A percentile compares a stretch with the other conserved stretches of the same genome.
Evolutionary conservation across 306 rosid genomes (phyloP).

Genomic region (Phaseolus lunatus): DNA sequence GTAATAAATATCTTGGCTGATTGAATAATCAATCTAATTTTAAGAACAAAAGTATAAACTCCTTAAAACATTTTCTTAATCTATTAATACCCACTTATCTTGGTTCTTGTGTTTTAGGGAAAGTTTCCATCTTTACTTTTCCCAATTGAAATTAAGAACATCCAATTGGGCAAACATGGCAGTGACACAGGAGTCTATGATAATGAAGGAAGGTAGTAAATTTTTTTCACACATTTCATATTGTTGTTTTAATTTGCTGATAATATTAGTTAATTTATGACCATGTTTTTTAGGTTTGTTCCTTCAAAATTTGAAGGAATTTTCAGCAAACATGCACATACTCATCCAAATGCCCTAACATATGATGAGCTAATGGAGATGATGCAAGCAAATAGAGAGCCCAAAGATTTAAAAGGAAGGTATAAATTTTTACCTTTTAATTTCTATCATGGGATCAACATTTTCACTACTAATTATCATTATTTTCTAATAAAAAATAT

Average conservation of each 20-base stretch:
- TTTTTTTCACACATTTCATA: background rate
- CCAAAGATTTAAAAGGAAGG: constrained; percentile 75
- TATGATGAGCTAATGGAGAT: constrained; percentile 61
- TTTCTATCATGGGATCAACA: background rate
- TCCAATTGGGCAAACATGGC: constrained; percentile 63
- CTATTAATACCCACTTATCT: too few relatives aligned
- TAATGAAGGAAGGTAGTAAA: constrained; percentile 66
- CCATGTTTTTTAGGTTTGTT: constrained; percentile 61
- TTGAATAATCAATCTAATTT: too few relatives aligned
- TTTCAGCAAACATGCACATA: constrained; percentile 66
- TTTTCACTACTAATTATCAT: background rate
- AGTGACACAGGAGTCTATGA: constrained; percentile 81
- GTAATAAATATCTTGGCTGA: too few relatives aligned
- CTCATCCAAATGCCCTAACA: constrained; percentile 65
- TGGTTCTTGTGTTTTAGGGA: constrained; percentile 51
- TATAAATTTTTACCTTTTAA: constrained; percentile 9
- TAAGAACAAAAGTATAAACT: too few relatives aligned
- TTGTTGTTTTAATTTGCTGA: background rate
- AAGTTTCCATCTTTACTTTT: constrained; percentile 66
- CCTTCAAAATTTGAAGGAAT: constrained; percentile 71
- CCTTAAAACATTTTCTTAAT: too few relatives aligned
- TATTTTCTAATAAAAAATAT: too few relatives aligned
- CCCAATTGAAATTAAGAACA: constrained; percentile 74
- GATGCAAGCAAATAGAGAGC: constrained; percentile 61
- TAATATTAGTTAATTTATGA: background rate